These are phyloP conservation scores for Wickerhamiella australiensis DNA, from an alignment of 805 yeast genomes.

Conservation along the genomic window DNA sequence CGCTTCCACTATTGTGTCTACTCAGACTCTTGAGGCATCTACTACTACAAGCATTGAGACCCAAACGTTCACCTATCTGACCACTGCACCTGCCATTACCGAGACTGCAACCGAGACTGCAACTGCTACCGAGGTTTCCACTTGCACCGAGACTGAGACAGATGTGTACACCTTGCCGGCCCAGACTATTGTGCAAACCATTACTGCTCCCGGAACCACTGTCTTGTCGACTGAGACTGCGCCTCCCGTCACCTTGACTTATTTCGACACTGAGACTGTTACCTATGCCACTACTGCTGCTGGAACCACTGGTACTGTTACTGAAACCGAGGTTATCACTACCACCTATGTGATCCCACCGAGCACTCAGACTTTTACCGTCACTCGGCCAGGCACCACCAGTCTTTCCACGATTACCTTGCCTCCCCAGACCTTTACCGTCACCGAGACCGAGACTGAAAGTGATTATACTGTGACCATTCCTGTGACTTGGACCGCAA, in stretches of 20 bases:
- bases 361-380: not conserved
- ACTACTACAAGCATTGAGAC: constrained; percentile 1
- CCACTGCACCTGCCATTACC: constrained; percentile 3
- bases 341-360: not conserved
- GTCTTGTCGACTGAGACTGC: not conserved
- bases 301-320: constrained; percentile 1
- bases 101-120: constrained; percentile 5
- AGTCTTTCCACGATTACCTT: not conserved
- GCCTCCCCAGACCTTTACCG: constrained; percentile 1
- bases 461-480: not conserved
- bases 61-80: constrained; percentile 1
- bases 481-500: not conserved
- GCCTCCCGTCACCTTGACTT: constrained; percentile 4
- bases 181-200: not conserved
- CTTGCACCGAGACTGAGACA: not conserved
- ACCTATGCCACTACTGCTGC: not conserved
- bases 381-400: not conserved
- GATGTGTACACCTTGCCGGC: constrained; percentile 5
- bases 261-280: constrained; percentile 2
- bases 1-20: constrained; percentile 4
- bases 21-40: not conserved
- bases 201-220: constrained; percentile 5
- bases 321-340: not conserved
- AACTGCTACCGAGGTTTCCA: not conserved
- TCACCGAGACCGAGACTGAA: constrained; percentile 2